Evolutionary conservation across 306 rosid species (phyloP), one percentile per base, ranked within the genome.

Genomic region (Inga leiocalycina): DNA sequence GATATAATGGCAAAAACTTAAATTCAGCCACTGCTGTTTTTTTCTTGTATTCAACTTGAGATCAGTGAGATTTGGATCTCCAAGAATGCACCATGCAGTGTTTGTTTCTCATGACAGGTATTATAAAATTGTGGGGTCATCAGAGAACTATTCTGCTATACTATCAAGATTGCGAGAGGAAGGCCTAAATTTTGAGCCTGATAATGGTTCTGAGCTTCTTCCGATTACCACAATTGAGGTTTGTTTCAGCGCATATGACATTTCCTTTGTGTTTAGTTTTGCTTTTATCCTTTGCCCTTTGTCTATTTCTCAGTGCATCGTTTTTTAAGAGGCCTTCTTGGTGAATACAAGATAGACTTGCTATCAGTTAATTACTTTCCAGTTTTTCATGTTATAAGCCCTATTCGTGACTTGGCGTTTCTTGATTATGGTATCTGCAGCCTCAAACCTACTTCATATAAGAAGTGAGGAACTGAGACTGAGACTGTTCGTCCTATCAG

Each of bases 151-250:
- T 86, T 77, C 92, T 17, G 85, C 84, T 76, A 87, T 93, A 79
- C 85, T 91, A 57, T 88, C 89, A 17, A 93, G 88, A 84, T 85
- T 93, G 85, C 97, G 98, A 10, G 93, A 91, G 39, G 94, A 91
- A 84, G 92, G 90, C 84, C 86, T 93, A 84, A 86, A 83, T 67
- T 96, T 89, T 75, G 99, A 91, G 95, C 88, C 92, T 49, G 99
- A 96, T 88, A 91, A 84, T 86, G 98, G 99, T 82, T 96, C 93
- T 20, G 98, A 96, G 86, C 90, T 96, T 79, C 93, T 96, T 89
- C 97, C 99, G 71, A 74, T 84, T 66, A 90, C 87, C 77, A 70
- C 89, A 2, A 78, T 93, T 61, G 97, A 92, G 98, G 99, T 96
- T 66, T 79, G 87, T 87, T 66, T 80, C 76, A 54, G 34, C 59